Percentiles rank a stretch among this genome's conserved stretches.
phyloP scores from a whole-genome alignment of 202 grass and related monocot genomes.

The Zoysia matrella region DNA sequence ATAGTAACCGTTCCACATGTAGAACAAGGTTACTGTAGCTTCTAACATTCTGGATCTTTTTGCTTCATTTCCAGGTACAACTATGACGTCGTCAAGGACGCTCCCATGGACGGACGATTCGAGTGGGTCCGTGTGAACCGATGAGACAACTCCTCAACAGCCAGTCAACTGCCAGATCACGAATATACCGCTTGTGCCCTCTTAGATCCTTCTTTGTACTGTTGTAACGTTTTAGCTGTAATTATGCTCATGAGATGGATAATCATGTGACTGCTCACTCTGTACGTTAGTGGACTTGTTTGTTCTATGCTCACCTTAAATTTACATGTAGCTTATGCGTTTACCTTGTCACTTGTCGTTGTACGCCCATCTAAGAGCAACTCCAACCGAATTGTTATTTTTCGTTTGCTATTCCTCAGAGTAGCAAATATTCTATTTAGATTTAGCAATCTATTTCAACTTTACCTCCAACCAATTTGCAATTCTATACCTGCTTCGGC shows the following conservation, averaged over 20 bases:
- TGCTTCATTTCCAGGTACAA: constrained; percentile 63
- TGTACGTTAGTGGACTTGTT: constrained; percentile 27
- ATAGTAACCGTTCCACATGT: background rate
- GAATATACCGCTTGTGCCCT: constrained; percentile 19
- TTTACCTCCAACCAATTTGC: too few species aligned
- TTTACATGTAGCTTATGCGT: background rate
- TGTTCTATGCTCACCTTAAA: background rate
- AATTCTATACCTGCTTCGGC: too few species aligned
- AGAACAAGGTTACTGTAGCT: background rate
- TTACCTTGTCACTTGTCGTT: background rate
- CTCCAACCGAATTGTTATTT: background rate
- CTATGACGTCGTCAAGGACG: constrained; percentile 62
- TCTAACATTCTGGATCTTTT: constrained; percentile 42
- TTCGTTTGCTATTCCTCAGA: background rate
- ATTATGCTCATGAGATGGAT: constrained; percentile 50
- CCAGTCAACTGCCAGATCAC: constrained; percentile 46
- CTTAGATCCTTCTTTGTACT: constrained; percentile 10
- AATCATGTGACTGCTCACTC: constrained; percentile 48
- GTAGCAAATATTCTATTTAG: too few species aligned
- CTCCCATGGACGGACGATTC: constrained; percentile 61
- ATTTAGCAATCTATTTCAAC: too few species aligned
- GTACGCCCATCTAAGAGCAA: background rate
- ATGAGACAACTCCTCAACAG: constrained; percentile 38
- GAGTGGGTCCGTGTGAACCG: constrained; percentile 60
- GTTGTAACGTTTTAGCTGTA: constrained; percentile 37